Percentiles rank a stretch among this genome's conserved stretches.
These are phyloP conservation scores for Setomelanomma holmii DNA, from an alignment of 2,329 filamentous ascomycete genomes.

Conservation along the genomic window DNA sequence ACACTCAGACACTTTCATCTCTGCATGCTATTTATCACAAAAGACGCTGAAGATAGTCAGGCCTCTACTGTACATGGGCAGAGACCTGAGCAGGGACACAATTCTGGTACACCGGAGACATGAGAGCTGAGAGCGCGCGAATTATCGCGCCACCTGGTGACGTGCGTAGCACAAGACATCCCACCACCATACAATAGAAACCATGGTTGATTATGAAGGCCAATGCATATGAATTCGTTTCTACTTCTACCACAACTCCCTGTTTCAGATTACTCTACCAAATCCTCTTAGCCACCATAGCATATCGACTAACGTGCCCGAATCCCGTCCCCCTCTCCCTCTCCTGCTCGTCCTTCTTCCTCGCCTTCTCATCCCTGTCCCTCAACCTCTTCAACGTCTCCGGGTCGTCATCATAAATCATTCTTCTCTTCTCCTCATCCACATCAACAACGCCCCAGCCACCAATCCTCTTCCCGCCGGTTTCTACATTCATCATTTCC, in stretches of 20 bases:
- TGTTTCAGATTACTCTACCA: constrained; percentile 68
- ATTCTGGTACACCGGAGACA: too few relatives aligned
- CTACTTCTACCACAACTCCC: neutral
- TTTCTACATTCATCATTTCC: constrained; percentile 64
- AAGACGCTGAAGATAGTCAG: too few relatives aligned
- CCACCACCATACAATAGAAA: too few relatives aligned
- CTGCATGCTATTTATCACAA: too few relatives aligned
- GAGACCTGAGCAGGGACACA: too few relatives aligned
- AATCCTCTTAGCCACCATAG: constrained; percentile 96
- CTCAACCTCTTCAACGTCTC: constrained; percentile 70
- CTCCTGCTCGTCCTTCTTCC: constrained; percentile 64
- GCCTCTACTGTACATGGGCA: too few relatives aligned
- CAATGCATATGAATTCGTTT: too few relatives aligned
- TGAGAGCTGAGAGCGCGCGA: too few relatives aligned
- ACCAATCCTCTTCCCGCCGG: constrained; percentile 77
- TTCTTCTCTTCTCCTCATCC: constrained; percentile 81
- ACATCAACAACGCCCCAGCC: constrained; percentile 88
- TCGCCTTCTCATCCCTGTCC: constrained; percentile 68
- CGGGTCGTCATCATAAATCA: constrained; percentile 86
- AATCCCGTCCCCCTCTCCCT: constrained; percentile 63
- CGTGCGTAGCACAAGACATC: too few relatives aligned
- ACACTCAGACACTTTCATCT: too few relatives aligned
- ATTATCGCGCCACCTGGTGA: too few relatives aligned
- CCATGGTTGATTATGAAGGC: too few relatives aligned
- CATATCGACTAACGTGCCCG: constrained; percentile 78